Base-by-base conservation (phyloP, 441 rosid genomes). In the Syzygium syzygioides region DNA sequence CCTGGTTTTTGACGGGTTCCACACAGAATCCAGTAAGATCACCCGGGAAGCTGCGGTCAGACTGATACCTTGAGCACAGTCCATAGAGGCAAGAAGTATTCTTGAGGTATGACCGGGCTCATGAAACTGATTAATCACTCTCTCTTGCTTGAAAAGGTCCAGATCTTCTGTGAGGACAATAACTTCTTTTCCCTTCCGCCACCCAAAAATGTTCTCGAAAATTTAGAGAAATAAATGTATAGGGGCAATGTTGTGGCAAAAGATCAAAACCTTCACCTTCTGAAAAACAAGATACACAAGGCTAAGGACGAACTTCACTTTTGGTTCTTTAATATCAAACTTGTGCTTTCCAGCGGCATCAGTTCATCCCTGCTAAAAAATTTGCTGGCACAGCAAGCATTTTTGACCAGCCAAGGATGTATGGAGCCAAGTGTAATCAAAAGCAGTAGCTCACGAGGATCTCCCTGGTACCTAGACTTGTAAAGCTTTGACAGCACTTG, bases 1-100 rank as follows among this genome's bases (percentile, higher is more conserved):
- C 93, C 95, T 98, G 26, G 99, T 97, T 94, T 96, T 98, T 25
- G 99, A 97, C 87, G 99, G 99, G 91, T 97, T 98, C 99, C 99
- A 98, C 79, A 95, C 99, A 0, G 98, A 96, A 86, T 98, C 99
- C 86, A 97, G 86, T 88, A 98, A 87, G 85, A 98, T 95, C 15
- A 97, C 99, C 56, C 98, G 94, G 2, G 99, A 98, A 86, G 99
- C 99, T 23, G 99, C 98, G 17, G 99, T 98, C 91, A 98, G 91
- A 85, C 99, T 97, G 86, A 98, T 94, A 20, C 99, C 99, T 93
- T 98, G 97, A 5, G 99, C 99, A 45, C 99, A 97, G 7, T 98
- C 98, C 30, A 97, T 97, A 3, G 99, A 98, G 28, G 98, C 99
- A 19, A 97, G 93, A 26, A 98, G 90, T 57, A 98, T 91, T 83